Evolutionary conservation across 768 basidiomycete genomes (phyloP).

Genomic region (Dentipellis sp.): DNA sequence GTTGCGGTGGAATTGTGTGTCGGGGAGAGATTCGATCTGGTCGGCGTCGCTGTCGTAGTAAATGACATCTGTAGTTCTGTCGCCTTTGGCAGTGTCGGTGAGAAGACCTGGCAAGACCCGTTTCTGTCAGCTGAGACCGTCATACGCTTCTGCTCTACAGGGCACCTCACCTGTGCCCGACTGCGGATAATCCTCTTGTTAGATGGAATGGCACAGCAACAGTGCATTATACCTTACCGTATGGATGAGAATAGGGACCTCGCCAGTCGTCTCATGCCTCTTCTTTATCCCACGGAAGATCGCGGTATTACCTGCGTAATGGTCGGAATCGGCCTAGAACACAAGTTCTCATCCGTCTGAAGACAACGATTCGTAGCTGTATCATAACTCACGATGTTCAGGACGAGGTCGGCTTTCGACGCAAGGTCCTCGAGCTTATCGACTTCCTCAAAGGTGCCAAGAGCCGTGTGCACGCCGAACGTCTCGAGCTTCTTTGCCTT

Average conservation of each 20-base stretch:
- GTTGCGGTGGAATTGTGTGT: constrained; percentile 35
- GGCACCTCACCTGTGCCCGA: neutral
- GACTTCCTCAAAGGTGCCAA: neutral
- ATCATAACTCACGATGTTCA: neutral
- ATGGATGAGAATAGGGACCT: neutral
- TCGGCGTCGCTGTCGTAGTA: constrained; percentile 43
- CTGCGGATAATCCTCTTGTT: neutral
- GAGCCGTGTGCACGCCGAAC: neutral
- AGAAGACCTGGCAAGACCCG: neutral
- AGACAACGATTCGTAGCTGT: neutral
- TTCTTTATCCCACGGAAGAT: neutral
- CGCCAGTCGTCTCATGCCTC: neutral
- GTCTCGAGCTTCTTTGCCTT: neutral
- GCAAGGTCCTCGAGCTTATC: neutral
- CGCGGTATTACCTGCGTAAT: neutral
- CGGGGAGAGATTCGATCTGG: constrained; percentile 34
- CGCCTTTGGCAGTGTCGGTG: neutral
- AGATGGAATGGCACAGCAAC: neutral
- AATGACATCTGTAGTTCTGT: constrained; percentile 26
- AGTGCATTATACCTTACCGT: neutral
- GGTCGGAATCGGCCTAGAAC: neutral
- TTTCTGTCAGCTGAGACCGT: neutral
- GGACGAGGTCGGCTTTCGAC: neutral
- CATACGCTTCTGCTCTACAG: neutral
- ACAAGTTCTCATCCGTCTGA: neutral